phyloP scores from a whole-genome alignment of 192 early-diverging fungal species.

The Lobosporangium transversale region DNA sequence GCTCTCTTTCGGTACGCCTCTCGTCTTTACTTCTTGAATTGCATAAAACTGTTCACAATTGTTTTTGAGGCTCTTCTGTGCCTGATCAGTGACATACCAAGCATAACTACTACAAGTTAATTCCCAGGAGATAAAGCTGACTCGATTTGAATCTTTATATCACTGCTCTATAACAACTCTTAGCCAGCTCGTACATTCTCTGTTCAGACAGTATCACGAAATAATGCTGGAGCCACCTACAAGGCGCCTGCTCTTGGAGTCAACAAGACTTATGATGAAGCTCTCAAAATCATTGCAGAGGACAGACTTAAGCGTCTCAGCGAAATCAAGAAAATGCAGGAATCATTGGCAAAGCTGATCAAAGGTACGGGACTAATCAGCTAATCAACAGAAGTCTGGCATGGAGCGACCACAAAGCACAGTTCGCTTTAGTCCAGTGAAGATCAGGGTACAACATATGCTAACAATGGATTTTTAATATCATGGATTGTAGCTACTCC shows the following conservation, averaged over 20 bases:
- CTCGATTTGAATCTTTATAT: too few relatives aligned
- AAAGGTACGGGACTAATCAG: constrained; percentile 42
- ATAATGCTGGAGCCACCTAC: constrained; percentile 50
- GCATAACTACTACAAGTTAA: too few relatives aligned
- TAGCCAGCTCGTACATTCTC: constrained; percentile 44
- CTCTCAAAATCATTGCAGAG: constrained; percentile 71
- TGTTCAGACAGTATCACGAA: constrained; percentile 17
- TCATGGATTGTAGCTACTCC: constrained; percentile 39
- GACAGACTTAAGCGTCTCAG: constrained; percentile 65
- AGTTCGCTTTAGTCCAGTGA: neutral
- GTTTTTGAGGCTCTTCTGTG: too few relatives aligned
- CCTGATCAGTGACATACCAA: too few relatives aligned
- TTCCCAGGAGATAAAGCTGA: too few relatives aligned
- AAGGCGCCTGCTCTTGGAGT: constrained; percentile 62
- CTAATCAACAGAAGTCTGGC: too few relatives aligned
- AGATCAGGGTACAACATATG: too few relatives aligned
- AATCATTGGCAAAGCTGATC: constrained; percentile 38
- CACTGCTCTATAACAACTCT: too few relatives aligned
- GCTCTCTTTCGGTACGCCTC: constrained; percentile 22
- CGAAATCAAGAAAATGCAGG: constrained; percentile 54
- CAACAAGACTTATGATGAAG: constrained; percentile 80
- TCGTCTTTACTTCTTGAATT: neutral
- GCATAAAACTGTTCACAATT: too few relatives aligned
- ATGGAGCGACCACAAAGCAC: neutral
- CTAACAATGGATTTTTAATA: too few relatives aligned